Conservation (phyloP, 768 basidiomycete genomes). For the Glaciozyma antarctica region DNA sequence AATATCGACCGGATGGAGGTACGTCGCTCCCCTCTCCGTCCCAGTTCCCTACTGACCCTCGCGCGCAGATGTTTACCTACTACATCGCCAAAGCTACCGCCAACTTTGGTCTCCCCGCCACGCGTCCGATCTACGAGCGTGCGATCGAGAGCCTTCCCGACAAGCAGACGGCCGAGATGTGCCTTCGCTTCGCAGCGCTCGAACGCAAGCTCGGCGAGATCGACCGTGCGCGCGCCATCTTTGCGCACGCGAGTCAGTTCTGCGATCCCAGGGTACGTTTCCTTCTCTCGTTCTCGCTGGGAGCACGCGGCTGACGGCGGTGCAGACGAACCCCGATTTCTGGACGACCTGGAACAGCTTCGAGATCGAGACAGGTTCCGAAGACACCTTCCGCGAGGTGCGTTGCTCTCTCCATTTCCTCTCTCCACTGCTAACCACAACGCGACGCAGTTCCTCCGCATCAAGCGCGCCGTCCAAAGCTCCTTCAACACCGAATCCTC, state of each 20-base stretch:
- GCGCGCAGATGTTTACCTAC: slow-evolving; percentile 75
- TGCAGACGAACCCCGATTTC: slow-evolving; percentile 60
- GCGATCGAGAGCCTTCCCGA: slow-evolving; percentile 90
- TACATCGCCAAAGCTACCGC: slow-evolving; percentile 95
- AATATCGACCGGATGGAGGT: slow-evolving; percentile 94
- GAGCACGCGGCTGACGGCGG: not conserved
- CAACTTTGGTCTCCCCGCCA: slow-evolving; percentile 92
- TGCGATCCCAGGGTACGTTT: slow-evolving; percentile 72
- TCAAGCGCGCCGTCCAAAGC: slow-evolving; percentile 96
- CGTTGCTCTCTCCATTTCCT: not conserved
- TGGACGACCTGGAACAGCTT: slow-evolving; percentile 96
- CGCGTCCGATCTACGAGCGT: slow-evolving; percentile 88
- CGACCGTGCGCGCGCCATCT: slow-evolving; percentile 90
- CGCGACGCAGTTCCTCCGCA: slow-evolving; percentile 67
- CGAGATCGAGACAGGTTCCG: slow-evolving; percentile 96
- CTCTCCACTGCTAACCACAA: not conserved
- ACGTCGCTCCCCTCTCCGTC: slow-evolving; percentile 32
- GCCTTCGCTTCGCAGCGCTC: slow-evolving; percentile 84
- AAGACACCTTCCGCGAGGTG: slow-evolving; percentile 78
- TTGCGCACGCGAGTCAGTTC: slow-evolving; percentile 96
- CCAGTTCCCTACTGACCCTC: not conserved
- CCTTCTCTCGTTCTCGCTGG: not conserved
- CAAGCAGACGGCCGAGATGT: slow-evolving; percentile 93
- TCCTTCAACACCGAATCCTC: slow-evolving; percentile 96
- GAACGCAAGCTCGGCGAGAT: slow-evolving; percentile 98